phyloP scores from a whole-genome alignment of 768 basidiomycete species.

The Lactarius trivialis region DNA sequence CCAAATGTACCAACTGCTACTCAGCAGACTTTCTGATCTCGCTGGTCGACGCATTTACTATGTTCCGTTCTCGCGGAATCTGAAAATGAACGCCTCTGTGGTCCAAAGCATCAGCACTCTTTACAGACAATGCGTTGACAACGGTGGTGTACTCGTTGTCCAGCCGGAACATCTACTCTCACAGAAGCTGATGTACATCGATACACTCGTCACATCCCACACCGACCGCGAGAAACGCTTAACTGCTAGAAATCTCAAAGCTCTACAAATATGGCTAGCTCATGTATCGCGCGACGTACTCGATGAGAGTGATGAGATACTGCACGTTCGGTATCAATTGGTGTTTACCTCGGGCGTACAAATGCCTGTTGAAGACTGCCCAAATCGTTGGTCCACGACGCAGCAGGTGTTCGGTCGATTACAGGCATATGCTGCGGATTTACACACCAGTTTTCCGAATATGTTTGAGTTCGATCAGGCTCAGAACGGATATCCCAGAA shows the following conservation, averaged over 20 bases:
- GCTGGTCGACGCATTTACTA: conserved; percentile 41
- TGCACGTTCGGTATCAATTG: too few species aligned
- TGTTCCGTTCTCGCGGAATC: conserved; percentile 43
- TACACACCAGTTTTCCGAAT: too few species aligned
- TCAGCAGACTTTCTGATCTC: conserved; percentile 37
- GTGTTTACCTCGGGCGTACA: too few species aligned
- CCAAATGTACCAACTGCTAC: conserved; percentile 44
- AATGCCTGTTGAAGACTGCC: too few species aligned
- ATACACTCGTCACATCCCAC: conserved; percentile 27
- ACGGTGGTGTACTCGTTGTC: conserved; percentile 38
- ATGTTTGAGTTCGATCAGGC: too few species aligned
- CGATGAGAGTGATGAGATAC: too few species aligned
- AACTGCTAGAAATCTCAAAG: conserved; percentile 40
- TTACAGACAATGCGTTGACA: conserved; percentile 34
- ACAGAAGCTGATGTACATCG: conserved; percentile 41
- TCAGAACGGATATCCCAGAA: too few species aligned
- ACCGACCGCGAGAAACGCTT: conserved; percentile 23
- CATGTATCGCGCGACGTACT: too few species aligned
- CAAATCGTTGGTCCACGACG: too few species aligned
- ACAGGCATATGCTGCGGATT: too few species aligned
- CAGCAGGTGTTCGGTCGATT: too few species aligned
- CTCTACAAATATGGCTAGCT: not conserved
- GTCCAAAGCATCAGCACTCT: conserved; percentile 27
- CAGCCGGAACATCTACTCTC: conserved; percentile 54
- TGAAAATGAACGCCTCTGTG: conserved; percentile 24